A percentile compares a stretch with the other conserved stretches of the same genome.
Evolutionary conservation across 805 yeast species (phyloP).

Genomic region (Nakazawaea ambrosiae): DNA sequence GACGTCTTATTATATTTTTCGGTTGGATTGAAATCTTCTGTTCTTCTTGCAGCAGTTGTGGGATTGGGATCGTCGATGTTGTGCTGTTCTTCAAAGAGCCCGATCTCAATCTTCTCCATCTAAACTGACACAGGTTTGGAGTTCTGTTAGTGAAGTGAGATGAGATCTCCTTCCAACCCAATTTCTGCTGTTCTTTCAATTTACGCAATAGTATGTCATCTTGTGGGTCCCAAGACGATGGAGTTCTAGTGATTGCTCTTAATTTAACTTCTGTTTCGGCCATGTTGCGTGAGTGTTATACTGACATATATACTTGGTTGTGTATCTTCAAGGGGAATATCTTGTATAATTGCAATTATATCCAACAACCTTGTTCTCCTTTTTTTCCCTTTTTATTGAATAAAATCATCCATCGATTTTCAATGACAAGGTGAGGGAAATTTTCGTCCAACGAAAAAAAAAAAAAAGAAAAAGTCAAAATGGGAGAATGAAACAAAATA

Average conservation of each 20-base stretch:
- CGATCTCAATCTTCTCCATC: conserved; percentile 70
- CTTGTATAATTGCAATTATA: too few relatives aligned
- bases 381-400: too few relatives aligned
- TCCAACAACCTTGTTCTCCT: too few relatives aligned
- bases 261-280: conserved; percentile 4
- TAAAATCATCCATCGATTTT: too few relatives aligned
- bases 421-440: too few relatives aligned
- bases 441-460: too few relatives aligned
- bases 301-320: too few relatives aligned
- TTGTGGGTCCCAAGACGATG: conserved; percentile 64
- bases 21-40: conserved; percentile 5
- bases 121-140: conserved; percentile 83
- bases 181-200: conserved; percentile 70
- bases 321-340: too few relatives aligned
- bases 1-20: conserved; percentile 9
- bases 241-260: conserved; percentile 10
- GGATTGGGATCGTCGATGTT: conserved; percentile 13
- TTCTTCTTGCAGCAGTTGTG: conserved; percentile 1
- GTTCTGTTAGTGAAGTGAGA: conserved; percentile 72
- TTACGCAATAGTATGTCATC: conserved; percentile 69
- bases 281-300: too few relatives aligned
- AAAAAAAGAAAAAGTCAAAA: too few relatives aligned
- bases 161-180: conserved; percentile 88
- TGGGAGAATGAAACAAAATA: too few relatives aligned
- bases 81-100: conserved; percentile 27